Evolutionary conservation across 1,284 basidiomycete species (phyloP).

Genomic region (Apiotrichum montevideense): DNA sequence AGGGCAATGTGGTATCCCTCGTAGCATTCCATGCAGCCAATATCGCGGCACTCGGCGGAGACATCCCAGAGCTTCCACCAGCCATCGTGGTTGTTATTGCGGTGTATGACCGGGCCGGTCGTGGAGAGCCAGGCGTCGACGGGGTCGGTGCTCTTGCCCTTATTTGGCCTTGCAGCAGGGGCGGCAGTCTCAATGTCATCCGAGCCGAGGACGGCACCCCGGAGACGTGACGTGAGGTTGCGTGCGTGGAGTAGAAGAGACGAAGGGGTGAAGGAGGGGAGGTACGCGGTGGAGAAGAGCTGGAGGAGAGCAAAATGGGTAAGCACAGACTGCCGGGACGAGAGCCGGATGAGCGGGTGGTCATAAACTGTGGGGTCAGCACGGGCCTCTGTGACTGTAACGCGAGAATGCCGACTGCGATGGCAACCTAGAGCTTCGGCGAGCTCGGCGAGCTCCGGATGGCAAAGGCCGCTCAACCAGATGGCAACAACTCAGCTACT

Average conservation of each 20-base stretch:
- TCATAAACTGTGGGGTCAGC: conserved; percentile 30
- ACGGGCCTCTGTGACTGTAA: conserved; percentile 1
- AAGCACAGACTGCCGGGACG: conserved; percentile 29
- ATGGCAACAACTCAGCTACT: conserved; percentile 7
- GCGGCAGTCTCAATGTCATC: conserved; percentile 5
- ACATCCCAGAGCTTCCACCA: conserved; percentile 46
- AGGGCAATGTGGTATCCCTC: conserved; percentile 42
- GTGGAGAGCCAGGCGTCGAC: conserved; percentile 23
- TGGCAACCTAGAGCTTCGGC: too few relatives aligned
- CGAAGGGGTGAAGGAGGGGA: conserved; percentile 28
- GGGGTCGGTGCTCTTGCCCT: conserved; percentile 2
- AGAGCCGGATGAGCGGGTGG: conserved; percentile 32
- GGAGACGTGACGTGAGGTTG: conserved; percentile 13
- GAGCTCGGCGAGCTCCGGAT: too few relatives aligned
- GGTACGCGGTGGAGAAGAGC: conserved; percentile 26
- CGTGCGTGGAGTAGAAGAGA: conserved; percentile 23
- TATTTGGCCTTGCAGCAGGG: not conserved
- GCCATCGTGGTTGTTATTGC: conserved; percentile 5
- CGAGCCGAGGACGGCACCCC: conserved; percentile 13
- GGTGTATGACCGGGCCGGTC: conserved; percentile 2
- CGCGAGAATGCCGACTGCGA: not conserved
- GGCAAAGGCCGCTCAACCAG: too few relatives aligned
- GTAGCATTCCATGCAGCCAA: conserved; percentile 45
- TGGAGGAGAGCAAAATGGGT: conserved; percentile 33
- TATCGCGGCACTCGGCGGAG: conserved; percentile 38